Conservation (phyloP, 768 basidiomycete species). For the Boletus patriciae region DNA sequence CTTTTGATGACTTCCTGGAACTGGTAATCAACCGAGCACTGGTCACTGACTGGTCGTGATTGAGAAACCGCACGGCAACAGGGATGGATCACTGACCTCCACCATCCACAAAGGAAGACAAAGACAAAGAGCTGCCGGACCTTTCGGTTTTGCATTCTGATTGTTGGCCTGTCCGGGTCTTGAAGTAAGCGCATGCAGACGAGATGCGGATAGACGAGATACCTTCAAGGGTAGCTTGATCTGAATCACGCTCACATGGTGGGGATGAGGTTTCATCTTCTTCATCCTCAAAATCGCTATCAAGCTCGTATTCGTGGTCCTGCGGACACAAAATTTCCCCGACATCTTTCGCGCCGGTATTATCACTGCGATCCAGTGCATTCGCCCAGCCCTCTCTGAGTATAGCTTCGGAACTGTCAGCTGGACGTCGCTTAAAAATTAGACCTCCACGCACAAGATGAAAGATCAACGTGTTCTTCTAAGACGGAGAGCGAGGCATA, state of each 20-base stretch:
- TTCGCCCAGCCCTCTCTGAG: conserved; percentile 10
- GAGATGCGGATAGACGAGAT: not conserved
- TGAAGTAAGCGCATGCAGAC: not conserved
- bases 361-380: not conserved
- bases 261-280: not conserved
- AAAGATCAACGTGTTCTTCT: conserved; percentile 3
- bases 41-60: conserved; percentile 3
- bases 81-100: conserved; percentile 1
- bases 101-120: conserved; percentile 11
- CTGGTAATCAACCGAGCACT: not conserved
- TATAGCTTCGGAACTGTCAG: conserved; percentile 12
- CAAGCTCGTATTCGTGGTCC: conserved; percentile 21
- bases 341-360: not conserved
- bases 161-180: conserved; percentile 2
- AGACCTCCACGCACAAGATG: conserved; percentile 7
- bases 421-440: not conserved
- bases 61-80: conserved; percentile 6
- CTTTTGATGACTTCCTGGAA: conserved; percentile 9
- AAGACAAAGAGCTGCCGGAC: not conserved
- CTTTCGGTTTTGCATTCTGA: not conserved
- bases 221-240: conserved; percentile 2
- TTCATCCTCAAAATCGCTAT: conserved; percentile 30
- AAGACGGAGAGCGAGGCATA: conserved; percentile 19
- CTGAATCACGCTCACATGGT: not conserved
- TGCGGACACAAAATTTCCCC: conserved; percentile 7